Evolutionary conservation across 1,139 yeast species (phyloP).

Genomic region (Arxiozyma telluris): DNA sequence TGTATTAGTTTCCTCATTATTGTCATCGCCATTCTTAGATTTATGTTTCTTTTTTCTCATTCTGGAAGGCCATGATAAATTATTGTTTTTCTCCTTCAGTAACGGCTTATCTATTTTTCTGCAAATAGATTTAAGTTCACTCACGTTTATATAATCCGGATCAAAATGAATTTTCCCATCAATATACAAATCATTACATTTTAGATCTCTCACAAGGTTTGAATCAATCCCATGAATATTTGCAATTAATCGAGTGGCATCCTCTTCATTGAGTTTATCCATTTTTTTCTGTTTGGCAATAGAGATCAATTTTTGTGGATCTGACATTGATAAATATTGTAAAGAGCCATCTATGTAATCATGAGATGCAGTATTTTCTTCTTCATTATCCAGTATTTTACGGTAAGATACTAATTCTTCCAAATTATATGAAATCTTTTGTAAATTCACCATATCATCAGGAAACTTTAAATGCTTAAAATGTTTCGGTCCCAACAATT

Average conservation of each 20-base stretch:
- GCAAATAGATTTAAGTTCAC: conserved; percentile 16
- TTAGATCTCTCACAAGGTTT: conserved; percentile 16
- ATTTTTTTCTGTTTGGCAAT: conserved; percentile 2
- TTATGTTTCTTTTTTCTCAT: conserved; percentile 8
- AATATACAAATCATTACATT: background rate
- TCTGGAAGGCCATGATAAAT: conserved; percentile 23
- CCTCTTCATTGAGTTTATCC: background rate
- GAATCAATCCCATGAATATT: conserved; percentile 19
- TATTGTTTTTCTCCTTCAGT: conserved; percentile 14
- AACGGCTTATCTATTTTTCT: conserved; percentile 20
- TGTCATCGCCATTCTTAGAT: background rate
- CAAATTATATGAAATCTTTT: conserved; percentile 7
- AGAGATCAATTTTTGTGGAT: conserved; percentile 1
- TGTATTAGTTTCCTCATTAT: background rate
- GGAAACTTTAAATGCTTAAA: conserved; percentile 18
- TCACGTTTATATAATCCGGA: conserved; percentile 9
- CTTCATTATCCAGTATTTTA: background rate
- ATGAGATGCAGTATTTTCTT: conserved; percentile 2
- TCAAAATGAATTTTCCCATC: conserved; percentile 7
- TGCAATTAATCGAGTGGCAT: conserved; percentile 10
- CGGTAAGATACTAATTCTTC: conserved; percentile 4
- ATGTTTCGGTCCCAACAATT: conserved; percentile 13
- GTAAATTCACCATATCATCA: conserved; percentile 13
- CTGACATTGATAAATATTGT: background rate
- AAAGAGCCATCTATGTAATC: background rate